phyloP scores from a whole-genome alignment of 305 asterid species.

The Rubia peregrina region DNA sequence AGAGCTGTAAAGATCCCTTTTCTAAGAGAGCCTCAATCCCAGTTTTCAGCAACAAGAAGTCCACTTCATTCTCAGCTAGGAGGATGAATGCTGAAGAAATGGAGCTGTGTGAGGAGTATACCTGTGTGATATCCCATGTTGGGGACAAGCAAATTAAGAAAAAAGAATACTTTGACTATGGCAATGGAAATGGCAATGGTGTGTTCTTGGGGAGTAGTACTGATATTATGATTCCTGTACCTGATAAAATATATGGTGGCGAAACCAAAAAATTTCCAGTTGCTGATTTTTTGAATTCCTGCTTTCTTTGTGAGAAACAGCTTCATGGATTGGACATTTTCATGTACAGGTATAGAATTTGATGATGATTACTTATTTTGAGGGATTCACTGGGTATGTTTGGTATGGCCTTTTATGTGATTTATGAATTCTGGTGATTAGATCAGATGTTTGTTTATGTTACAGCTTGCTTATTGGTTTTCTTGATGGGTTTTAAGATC shows the following conservation, averaged over 20 bases:
- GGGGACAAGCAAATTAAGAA: conserved; percentile 50
- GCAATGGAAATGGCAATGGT: conserved; percentile 37
- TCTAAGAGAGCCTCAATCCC: conserved; percentile 25
- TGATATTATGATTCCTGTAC: conserved; percentile 13
- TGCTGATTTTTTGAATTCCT: conserved; percentile 51
- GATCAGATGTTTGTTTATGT: background rate
- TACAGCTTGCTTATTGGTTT: background rate
- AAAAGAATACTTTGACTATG: conserved; percentile 46
- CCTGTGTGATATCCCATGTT: conserved; percentile 66
- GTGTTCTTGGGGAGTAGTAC: conserved; percentile 24
- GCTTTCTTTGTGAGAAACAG: conserved; percentile 67
- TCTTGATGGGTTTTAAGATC: conserved; percentile 5
- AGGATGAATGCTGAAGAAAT: conserved; percentile 34
- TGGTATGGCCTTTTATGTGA: background rate
- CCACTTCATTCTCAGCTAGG: conserved; percentile 22
- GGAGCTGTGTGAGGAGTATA: conserved; percentile 66
- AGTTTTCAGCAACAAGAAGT: background rate
- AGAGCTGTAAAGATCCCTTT: conserved; percentile 25
- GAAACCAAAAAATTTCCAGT: conserved; percentile 8
- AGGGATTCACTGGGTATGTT: background rate
- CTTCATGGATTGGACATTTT: conserved; percentile 89
- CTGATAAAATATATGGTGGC: conserved; percentile 18
- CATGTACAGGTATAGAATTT: conserved; percentile 61
- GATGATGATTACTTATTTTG: background rate
- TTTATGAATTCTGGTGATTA: background rate